Conservation (phyloP, 345 rosid species). For the Citrus maxima region DNA sequence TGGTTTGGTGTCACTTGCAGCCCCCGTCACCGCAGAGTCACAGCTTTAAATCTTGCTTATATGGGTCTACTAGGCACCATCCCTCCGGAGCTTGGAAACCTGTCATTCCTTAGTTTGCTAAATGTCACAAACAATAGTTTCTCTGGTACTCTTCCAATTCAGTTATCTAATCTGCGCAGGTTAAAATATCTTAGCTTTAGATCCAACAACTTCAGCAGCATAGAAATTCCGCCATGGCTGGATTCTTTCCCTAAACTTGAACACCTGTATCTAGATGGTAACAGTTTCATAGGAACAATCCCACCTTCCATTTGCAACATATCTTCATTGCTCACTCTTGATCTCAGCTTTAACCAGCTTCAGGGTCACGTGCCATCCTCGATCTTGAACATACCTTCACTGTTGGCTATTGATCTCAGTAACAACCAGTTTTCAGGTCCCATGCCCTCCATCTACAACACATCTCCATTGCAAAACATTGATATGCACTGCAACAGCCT, state of each 20-base stretch:
- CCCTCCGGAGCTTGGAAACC: conserved; percentile 18
- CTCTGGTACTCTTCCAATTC: background rate
- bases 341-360: background rate
- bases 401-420: background rate
- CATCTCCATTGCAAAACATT: background rate
- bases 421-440: background rate
- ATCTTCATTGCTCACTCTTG: background rate
- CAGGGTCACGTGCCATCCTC: background rate
- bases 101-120: conserved; percentile 3
- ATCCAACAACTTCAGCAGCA: background rate
- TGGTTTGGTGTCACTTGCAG: conserved; percentile 27
- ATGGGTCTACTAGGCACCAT: conserved; percentile 20
- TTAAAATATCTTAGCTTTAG: background rate
- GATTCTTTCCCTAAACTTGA: background rate
- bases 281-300: conserved; percentile 14
- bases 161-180: background rate
- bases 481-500: background rate
- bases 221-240: conserved; percentile 12
- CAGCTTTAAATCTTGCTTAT: conserved; percentile 16
- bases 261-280: background rate
- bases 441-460: background rate
- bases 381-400: background rate
- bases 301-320: conserved; percentile 4
- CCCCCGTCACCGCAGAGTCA: background rate
- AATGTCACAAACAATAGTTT: conserved; percentile 6